These are phyloP conservation scores for Aeminium ludgeri DNA, from an alignment of 495 filamentous ascomycete genomes.

Conservation along the genomic window DNA sequence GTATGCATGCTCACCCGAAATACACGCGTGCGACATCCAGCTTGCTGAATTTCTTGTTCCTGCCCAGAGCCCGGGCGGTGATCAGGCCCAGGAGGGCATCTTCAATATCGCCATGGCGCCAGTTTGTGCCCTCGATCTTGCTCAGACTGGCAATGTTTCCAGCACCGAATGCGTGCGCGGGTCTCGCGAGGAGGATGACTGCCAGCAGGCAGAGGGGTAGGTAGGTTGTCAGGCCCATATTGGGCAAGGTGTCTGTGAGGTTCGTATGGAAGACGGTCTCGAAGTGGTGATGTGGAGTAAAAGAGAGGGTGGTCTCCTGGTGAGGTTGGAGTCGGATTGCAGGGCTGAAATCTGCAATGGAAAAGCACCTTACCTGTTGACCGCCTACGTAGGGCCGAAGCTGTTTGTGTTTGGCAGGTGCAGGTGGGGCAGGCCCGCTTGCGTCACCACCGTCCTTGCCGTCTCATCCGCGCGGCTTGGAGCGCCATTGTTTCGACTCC, in stretches of 20 bases:
- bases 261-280: no score
- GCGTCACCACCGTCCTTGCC: no score
- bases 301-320: not conserved
- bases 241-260: conserved; percentile 1
- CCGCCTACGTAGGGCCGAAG: no score
- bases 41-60: conserved; percentile 77
- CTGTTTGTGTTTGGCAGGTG: no score
- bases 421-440: no score
- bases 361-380: no score
- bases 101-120: conserved; percentile 94
- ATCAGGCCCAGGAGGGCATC: conserved; percentile 61
- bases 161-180: conserved; percentile 67
- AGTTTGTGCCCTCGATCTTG: conserved; percentile 68
- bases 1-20: no score
- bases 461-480: no score
- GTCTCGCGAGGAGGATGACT: conserved; percentile 42
- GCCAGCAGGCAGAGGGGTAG: conserved; percentile 30
- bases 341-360: no score
- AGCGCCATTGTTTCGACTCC: no score
- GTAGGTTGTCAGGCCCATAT: conserved; percentile 7
- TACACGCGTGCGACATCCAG: conserved; percentile 66
- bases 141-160: conserved; percentile 67
- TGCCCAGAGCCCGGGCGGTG: conserved; percentile 47
- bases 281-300: no score
- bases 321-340: no score